A percentile compares a stretch with the other conserved stretches of the same genome.
phyloP scores from a whole-genome alignment of 495 filamentous ascomycete species.

The Niebla homalea region DNA sequence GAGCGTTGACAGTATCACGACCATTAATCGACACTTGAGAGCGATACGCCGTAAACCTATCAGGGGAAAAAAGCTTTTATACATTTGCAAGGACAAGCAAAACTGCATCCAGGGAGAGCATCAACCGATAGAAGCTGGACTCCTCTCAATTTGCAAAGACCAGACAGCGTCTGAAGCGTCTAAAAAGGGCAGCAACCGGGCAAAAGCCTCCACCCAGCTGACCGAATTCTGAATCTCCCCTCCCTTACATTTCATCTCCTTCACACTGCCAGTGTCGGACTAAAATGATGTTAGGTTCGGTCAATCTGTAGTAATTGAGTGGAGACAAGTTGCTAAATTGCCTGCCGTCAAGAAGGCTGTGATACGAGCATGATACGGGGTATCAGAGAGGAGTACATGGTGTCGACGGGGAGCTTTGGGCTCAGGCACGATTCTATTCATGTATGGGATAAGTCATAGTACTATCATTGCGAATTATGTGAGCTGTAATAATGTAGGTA shows the following conservation, averaged over 20 bases:
- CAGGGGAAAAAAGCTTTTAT: slow-evolving; percentile 5
- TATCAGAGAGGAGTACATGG: too few relatives aligned
- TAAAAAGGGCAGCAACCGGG: slow-evolving; percentile 3
- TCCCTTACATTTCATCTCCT: slow-evolving; percentile 7
- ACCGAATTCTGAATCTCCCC: slow-evolving; percentile 5
- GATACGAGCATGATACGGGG: slow-evolving; percentile 2
- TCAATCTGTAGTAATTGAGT: neutral
- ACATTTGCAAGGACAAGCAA: slow-evolving; percentile 12
- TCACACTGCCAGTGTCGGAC: neutral
- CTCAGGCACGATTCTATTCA: too few relatives aligned
- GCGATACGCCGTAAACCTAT: slow-evolving; percentile 5
- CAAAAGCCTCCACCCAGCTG: slow-evolving; percentile 3
- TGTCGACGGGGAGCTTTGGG: too few relatives aligned
- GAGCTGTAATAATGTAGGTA: too few relatives aligned
- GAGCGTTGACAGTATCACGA: slow-evolving; percentile 5
- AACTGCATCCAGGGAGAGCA: neutral
- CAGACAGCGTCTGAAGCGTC: neutral
- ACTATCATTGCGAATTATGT: too few relatives aligned
- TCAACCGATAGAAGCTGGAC: neutral
- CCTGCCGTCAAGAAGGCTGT: neutral
- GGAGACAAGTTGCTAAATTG: slow-evolving; percentile 2
- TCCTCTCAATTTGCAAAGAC: neutral
- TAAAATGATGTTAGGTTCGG: slow-evolving; percentile 6
- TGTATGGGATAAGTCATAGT: too few relatives aligned
- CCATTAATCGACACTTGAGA: neutral